Evolutionary conservation across 768 basidiomycete genomes (phyloP), one percentile per base, ranked within the genome.

Genomic region (Exsudoporus frostii): DNA sequence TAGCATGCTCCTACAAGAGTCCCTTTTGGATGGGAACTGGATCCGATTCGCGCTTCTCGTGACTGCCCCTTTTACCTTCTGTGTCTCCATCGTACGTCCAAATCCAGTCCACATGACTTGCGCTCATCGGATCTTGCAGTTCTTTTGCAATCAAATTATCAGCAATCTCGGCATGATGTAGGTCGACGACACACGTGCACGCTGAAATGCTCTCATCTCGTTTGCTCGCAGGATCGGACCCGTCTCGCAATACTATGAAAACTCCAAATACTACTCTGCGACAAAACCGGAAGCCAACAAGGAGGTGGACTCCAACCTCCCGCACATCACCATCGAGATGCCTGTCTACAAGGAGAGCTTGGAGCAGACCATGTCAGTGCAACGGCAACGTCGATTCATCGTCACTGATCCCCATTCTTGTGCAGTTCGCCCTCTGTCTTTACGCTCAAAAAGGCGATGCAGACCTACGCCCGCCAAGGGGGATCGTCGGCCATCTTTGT

Each of bases 281-380:
- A 68, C 78, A 45, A 76, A 75, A 40, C 86, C 89, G 0, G 76
- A 73, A 24, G 68, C 82, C 0, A 86, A 85, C 67, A 77, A 80
- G 48, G 82, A 79, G 15, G 74, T 89, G 50, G 87, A 89, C 65
- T 60, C 75, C 1, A 76, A 72, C 48, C 75, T 91, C 4, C 90
- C 88, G 2, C 89, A 90, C 63, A 76, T 91, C 15, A 87, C 88
- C 1, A 75, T 93, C 45, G 84, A 93, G 69, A 77, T 94, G 73
- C 92, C 92, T 0, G 92, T 93, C 5, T 95, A 94, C 71, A 94
- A 92, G 64, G 90, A 92, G 65, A 87, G 83, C 59, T 68, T 92
- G 47, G 85, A 89, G 47, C 81, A 88, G 63, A 90, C 88, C 0
- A 92, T 92, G 89, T 90, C 67, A 69, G 86, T 74, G 22, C 10